A percentile compares a stretch with the other conserved stretches of the same genome.
phyloP scores from a whole-genome alignment of 2,329 filamentous ascomycete genomes.

The Aschersonia sp. region DNA sequence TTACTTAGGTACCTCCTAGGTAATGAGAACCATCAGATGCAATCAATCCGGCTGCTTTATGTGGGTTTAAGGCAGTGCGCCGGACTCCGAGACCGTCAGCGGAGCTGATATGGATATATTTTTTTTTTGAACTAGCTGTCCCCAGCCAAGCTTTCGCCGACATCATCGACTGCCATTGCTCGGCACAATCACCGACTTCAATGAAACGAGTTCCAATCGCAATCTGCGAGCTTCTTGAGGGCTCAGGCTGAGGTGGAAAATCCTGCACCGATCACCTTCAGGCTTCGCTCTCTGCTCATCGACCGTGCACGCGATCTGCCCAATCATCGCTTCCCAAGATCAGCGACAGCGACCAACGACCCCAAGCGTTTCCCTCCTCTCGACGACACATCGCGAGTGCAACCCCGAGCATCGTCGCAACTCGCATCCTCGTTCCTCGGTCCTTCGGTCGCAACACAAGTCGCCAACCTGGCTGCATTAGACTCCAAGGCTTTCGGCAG shows the following conservation, averaged over 20 bases:
- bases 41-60: background rate
- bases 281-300: too few relatives aligned
- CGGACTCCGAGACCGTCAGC: constrained; percentile 23
- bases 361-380: too few relatives aligned
- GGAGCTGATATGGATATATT: constrained; percentile 15
- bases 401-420: background rate
- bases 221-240: too few relatives aligned
- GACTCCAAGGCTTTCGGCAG: constrained; percentile 45
- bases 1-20: too few relatives aligned
- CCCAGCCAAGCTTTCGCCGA: constrained; percentile 4
- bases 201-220: background rate
- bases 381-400: too few relatives aligned
- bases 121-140: constrained; percentile 11
- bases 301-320: too few relatives aligned
- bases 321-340: too few relatives aligned
- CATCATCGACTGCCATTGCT: constrained; percentile 5
- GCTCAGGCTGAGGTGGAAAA: too few relatives aligned
- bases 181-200: background rate
- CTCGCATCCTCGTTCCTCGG: background rate
- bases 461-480: constrained; percentile 45
- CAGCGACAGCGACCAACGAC: too few relatives aligned
- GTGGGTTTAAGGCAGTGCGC: constrained; percentile 3
- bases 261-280: too few relatives aligned
- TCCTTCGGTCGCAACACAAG: background rate
- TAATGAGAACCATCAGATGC: too few relatives aligned